A percentile compares a stretch with the other conserved stretches of the same genome.
Evolutionary conservation across 169 alveolate genomes (phyloP).

Genomic region (Cyclospora cayetanensis): DNA sequence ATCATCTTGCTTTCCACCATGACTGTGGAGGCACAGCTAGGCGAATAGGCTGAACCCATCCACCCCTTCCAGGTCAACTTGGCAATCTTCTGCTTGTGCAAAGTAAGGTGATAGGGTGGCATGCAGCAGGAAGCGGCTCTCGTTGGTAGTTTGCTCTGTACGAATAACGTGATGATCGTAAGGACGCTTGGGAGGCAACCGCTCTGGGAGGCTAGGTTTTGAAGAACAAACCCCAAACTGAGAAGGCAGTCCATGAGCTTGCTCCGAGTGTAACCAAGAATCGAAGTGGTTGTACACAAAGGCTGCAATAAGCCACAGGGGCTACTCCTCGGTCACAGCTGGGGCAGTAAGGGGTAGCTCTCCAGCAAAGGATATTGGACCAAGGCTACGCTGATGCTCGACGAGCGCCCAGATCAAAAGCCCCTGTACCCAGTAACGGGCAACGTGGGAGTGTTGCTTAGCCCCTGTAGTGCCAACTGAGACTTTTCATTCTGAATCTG

Average conservation of each 20-base stretch:
- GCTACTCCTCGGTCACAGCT: not conserved
- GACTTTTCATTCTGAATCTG: not conserved
- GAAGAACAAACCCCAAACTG: not conserved
- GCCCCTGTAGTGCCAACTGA: not conserved
- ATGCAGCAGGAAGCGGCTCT: not conserved
- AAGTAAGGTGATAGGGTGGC: not conserved
- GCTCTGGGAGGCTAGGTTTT: not conserved
- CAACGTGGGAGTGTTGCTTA: not conserved
- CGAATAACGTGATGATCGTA: not conserved
- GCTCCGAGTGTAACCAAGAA: not conserved
- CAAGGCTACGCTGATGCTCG: not conserved
- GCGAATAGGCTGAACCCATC: not conserved
- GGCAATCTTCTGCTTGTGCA: not conserved
- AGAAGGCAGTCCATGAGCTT: not conserved
- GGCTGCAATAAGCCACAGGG: not conserved
- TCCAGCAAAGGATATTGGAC: not conserved
- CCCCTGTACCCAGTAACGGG: not conserved
- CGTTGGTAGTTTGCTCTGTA: not conserved
- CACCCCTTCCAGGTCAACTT: not conserved
- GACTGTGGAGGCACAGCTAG: not conserved
- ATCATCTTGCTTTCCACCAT: not conserved
- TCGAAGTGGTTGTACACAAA: not conserved
- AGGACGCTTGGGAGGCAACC: conserved; percentile 26
- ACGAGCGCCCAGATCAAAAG: not conserved
- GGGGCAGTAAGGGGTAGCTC: not conserved